Evolutionary conservation across 768 basidiomycete species (phyloP).

Genomic region (Trametes punicea): DNA sequence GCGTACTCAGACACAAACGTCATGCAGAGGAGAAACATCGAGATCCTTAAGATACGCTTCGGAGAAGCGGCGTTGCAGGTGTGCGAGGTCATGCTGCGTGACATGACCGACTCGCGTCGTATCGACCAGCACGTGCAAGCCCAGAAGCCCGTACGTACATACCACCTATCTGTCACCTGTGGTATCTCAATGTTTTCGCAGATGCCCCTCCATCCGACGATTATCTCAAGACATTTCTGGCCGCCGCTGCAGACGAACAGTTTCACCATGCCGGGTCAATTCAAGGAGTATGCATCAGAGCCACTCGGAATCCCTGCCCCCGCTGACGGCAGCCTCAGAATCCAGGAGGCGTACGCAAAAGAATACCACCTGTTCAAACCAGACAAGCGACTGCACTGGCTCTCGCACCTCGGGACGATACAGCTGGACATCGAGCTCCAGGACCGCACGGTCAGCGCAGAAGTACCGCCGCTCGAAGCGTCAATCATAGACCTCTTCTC

Average conservation of each 20-base stretch:
- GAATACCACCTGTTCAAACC: constrained; percentile 85
- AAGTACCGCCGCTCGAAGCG: constrained; percentile 87
- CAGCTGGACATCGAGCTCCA: constrained; percentile 76
- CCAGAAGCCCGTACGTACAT: constrained; percentile 53
- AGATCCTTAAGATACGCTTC: constrained; percentile 93
- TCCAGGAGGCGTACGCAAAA: constrained; percentile 72
- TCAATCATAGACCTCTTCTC: constrained; percentile 87
- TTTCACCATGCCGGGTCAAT: constrained; percentile 81
- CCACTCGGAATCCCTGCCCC: neutral
- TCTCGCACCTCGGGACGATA: constrained; percentile 86
- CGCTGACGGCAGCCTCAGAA: constrained; percentile 35
- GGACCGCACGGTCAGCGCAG: constrained; percentile 71
- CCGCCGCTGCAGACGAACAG: constrained; percentile 73
- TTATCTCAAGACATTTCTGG: constrained; percentile 96
- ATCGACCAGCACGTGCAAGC: constrained; percentile 86
- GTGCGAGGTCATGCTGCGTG: constrained; percentile 97
- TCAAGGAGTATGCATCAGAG: constrained; percentile 56
- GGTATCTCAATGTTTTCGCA: constrained; percentile 26
- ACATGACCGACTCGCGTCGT: constrained; percentile 92
- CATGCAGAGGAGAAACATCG: constrained; percentile 82
- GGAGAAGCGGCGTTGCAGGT: constrained; percentile 91
- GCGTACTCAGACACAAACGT: too few species aligned
- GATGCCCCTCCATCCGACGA: constrained; percentile 79
- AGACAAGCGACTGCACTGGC: constrained; percentile 86
- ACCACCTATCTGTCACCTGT: neutral